Base-by-base conservation (phyloP, 192 early-diverging fungal genomes). In the Diversispora epigaea region DNA sequence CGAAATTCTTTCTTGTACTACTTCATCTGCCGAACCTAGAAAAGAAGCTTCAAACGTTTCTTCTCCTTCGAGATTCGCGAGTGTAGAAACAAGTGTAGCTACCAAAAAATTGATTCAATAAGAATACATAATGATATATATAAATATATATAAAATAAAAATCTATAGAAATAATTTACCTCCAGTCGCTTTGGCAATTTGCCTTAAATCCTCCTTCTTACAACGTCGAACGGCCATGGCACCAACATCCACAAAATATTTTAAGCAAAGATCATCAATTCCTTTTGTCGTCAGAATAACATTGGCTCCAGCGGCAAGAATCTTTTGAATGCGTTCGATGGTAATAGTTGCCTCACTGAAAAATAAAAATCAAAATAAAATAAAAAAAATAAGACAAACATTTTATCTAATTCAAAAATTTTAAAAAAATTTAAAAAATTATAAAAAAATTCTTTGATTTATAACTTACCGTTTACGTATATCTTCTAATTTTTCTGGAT, bases 231-330 rank as follows among this genome's bases (percentile, higher is more conserved):
- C 95, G 6, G 95, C 95, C 88, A 99, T 96, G 44, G 96, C 96
- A 14, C 98, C 98, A 62, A 93, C 93, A 83, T 99, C 98, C 50
- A 98, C 95, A 80, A 99, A 98, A 76, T 94, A 87, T 88, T 99
- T 99, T 73, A 98, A 84, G 82, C 96, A 99, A 80, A 98, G 84
- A 70, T 99, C 98, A 84, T 99, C 98, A 79, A 99, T 97, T 68
- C 98, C 98, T 80, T 98, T 97, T 45, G 98, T 99, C 52, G 96
- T 99, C 71, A 99, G 82, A 56, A 99, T 88, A 39, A 98, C 98
- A 76, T 97, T 99, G 55, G 96, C 96, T 25, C 98, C 98, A 9
- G 98, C 90, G 32, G 82, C 91, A 41, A 99, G 83, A 78, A 99
- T 96, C 85, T 98, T 97, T 76, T 95, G 85, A 69, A 96, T 96